Base-by-base conservation (phyloP, 2,329 filamentous ascomycete species). In the Stenocarpella maydis region DNA sequence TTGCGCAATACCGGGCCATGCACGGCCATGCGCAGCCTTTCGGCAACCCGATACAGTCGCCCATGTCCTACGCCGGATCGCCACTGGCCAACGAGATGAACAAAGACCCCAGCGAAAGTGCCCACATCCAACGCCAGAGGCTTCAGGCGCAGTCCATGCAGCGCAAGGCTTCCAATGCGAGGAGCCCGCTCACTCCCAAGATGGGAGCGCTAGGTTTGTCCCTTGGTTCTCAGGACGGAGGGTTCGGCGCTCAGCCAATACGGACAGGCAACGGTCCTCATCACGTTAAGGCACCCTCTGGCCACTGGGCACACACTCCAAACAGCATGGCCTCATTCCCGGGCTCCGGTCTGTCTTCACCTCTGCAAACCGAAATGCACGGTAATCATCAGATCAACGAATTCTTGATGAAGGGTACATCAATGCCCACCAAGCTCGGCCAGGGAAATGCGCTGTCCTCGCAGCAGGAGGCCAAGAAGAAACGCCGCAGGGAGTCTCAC, bases 401-500 rank as follows among this genome's bases (percentile, higher is more conserved):
- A 76, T 92, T 98, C 65, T 87, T 99, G 78, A 91, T 95, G 77
- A 94, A 93, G 78, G 94, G 93, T 70, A 92, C 92, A 43, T 98
- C 95, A 1, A 91, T 98, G 83, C 95, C 95, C 1, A 88, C 94
- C 41, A 98, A 98, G 82, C 90, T 98, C 64, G 87, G 87, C 66
- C 79, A 79, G 43, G 77, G 82, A 19, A 68, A 55, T 47, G 70
- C 68, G 3, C 78, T 78, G 47, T 76, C 78, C 65, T 93, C 96
- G 67, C 91, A 94, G 0, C 94, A 97, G 76, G 96, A 98, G 79
- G 94, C 95, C 76, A 98, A 98, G 87, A 89, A 94, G 75, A 93
- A 95, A 79, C 88, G 95, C 71, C 90, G 96, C 70, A 88, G 96
- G 47, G 96, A 98, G 77, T 98, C 95, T 1, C 96, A 99, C 83